Percentiles rank a stretch among this genome's conserved stretches.
These are phyloP conservation scores for Gossypium australe DNA, from an alignment of 345 rosid genomes.

Conservation along the genomic window DNA sequence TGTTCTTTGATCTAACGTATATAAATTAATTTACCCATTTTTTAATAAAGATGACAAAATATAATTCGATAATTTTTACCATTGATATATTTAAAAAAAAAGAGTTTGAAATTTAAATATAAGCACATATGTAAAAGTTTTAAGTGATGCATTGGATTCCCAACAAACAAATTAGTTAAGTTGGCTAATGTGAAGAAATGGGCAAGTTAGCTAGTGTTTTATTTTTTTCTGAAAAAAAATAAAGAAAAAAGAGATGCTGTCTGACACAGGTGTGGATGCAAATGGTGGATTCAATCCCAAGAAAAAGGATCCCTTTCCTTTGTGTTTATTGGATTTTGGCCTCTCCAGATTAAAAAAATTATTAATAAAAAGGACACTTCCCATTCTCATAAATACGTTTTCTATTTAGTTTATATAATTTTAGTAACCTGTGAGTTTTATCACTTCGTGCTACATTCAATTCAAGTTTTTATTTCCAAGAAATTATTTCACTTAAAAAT, in stretches of 20 bases:
- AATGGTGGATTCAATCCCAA: constrained; percentile 47
- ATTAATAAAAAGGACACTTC: not conserved
- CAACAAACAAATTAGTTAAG: not conserved
- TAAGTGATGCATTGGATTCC: constrained; percentile 38
- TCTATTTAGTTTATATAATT: not conserved
- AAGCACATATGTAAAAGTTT: not conserved
- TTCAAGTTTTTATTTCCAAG: not conserved
- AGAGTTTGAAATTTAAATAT: too few relatives aligned
- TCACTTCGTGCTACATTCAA: not conserved
- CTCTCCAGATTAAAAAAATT: not conserved
- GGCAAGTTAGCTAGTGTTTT: constrained; percentile 9
- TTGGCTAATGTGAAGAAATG: constrained; percentile 8
- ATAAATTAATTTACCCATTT: too few relatives aligned
- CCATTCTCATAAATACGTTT: not conserved
- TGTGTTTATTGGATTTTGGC: not conserved
- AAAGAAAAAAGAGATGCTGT: constrained; percentile 18
- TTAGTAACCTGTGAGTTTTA: not conserved
- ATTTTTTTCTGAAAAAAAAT: too few relatives aligned
- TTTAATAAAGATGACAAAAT: too few relatives aligned
- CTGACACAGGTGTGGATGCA: constrained; percentile 28
- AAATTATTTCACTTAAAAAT: too few relatives aligned
- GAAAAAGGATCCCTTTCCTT: constrained; percentile 7
- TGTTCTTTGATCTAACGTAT: rapidly evolving
- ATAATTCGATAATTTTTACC: too few relatives aligned
- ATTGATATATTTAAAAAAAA: too few relatives aligned